Conservation (phyloP, 164 flowering plant species). For the Vitis labrusca region DNA sequence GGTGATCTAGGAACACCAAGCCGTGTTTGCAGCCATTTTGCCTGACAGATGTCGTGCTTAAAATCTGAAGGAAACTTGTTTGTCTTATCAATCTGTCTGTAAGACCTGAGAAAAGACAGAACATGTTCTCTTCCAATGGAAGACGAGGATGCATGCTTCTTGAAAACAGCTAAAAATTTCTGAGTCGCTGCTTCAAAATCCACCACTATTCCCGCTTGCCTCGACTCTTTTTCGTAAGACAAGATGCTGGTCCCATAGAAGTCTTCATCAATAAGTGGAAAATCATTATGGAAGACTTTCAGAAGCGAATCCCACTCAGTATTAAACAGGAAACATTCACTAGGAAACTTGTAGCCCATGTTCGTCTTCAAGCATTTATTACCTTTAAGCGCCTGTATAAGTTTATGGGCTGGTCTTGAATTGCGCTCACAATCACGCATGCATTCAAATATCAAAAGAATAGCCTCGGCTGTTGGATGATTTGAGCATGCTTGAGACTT, state of each 20-base stretch:
- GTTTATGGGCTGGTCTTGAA: conserved; percentile 8
- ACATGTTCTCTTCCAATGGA: conserved; percentile 35
- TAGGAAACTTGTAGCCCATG: conserved; percentile 39
- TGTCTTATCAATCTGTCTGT: conserved; percentile 28
- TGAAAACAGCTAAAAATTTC: conserved; percentile 34
- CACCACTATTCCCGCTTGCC: conserved; percentile 37
- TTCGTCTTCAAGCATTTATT: conserved; percentile 42
- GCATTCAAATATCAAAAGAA: conserved; percentile 42
- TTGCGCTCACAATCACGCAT: conserved; percentile 32
- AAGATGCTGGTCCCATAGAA: conserved; percentile 39
- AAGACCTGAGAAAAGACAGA: conserved; percentile 40
- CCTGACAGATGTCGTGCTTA: conserved; percentile 28
- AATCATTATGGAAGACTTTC: conserved; percentile 28
- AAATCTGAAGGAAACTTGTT: conserved; percentile 30
- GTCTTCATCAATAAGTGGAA: conserved; percentile 39
- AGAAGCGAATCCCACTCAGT: conserved; percentile 59
- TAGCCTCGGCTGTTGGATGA: conserved; percentile 26
- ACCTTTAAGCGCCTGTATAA: conserved; percentile 23
- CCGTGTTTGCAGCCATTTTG: conserved; percentile 61
- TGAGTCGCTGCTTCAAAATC: conserved; percentile 53
- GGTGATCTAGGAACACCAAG: conserved; percentile 43
- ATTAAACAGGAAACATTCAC: conserved; percentile 43
- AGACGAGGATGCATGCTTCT: conserved; percentile 24
- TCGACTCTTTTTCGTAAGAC: conserved; percentile 30
- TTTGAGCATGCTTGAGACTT: conserved; percentile 20